Evolutionary conservation across 2,329 filamentous ascomycete species (phyloP).

Genomic region (Cladosporium austrohemisphaericum): DNA sequence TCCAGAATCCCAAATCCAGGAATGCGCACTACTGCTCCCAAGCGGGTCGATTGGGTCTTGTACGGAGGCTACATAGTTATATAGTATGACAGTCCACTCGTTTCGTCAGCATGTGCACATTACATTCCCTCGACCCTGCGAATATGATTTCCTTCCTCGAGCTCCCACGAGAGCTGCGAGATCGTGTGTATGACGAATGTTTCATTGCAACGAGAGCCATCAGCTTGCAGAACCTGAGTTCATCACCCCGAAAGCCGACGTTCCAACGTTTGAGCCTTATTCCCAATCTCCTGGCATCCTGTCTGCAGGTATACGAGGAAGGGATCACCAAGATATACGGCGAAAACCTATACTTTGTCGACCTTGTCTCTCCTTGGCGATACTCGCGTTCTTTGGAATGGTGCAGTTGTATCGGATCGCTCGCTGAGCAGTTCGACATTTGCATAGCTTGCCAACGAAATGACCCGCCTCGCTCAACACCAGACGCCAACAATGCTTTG

Average conservation of each 20-base stretch:
- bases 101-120: background rate
- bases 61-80: background rate
- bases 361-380: background rate
- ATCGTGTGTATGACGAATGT: background rate
- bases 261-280: background rate
- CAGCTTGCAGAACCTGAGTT: background rate
- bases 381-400: background rate
- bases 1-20: conserved; percentile 1
- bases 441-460: background rate
- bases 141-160: background rate
- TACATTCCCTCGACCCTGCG: background rate
- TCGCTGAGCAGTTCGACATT: background rate
- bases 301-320: background rate
- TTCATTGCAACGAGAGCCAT: background rate
- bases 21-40: background rate
- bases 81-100: background rate
- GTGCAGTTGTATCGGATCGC: background rate
- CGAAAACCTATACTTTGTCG: background rate
- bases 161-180: background rate
- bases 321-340: background rate
- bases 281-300: background rate
- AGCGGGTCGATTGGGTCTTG: background rate
- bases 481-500: background rate
- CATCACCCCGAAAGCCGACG: background rate
- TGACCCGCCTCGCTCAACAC: background rate